These are phyloP conservation scores for Aspergillus baeticus DNA, from an alignment of 495 filamentous ascomycete genomes.

Conservation along the genomic window DNA sequence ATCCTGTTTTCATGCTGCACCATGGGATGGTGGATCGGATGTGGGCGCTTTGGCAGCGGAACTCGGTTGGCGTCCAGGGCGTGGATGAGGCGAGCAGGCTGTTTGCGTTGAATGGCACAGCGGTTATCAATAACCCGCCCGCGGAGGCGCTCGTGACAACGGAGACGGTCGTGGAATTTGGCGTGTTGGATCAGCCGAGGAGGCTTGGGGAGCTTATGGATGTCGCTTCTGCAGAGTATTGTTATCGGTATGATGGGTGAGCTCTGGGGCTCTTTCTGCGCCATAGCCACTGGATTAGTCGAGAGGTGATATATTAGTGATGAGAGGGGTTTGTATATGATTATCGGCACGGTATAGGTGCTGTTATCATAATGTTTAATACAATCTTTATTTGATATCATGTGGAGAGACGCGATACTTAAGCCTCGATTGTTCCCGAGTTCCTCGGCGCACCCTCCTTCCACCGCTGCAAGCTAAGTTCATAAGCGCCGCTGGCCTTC, in stretches of 20 bases:
- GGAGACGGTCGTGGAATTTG: slow-evolving; percentile 30
- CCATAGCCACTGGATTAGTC: no score
- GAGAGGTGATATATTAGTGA: background rate
- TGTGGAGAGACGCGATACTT: background rate
- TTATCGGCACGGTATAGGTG: background rate
- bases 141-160: slow-evolving; percentile 19
- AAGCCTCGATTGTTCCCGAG: slow-evolving; percentile 41
- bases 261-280: no score
- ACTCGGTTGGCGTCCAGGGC: background rate
- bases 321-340: background rate
- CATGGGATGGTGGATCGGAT: slow-evolving; percentile 56
- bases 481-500: slow-evolving; percentile 79
- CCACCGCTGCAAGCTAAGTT: slow-evolving; percentile 52
- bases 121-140: slow-evolving; percentile 24
- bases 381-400: no score
- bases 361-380: background rate
- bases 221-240: slow-evolving; percentile 16
- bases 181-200: slow-evolving; percentile 21
- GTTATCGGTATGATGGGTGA: slow-evolving; percentile 17
- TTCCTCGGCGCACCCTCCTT: slow-evolving; percentile 49
- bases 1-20: slow-evolving; percentile 59
- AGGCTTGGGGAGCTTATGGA: slow-evolving; percentile 30
- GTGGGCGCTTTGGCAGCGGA: slow-evolving; percentile 56
- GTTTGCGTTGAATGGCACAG: slow-evolving; percentile 29
- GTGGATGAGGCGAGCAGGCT: slow-evolving; percentile 14